Evolutionary conservation across 2,329 filamentous ascomycete species (phyloP).

Genomic region (Epichloe elymi): DNA sequence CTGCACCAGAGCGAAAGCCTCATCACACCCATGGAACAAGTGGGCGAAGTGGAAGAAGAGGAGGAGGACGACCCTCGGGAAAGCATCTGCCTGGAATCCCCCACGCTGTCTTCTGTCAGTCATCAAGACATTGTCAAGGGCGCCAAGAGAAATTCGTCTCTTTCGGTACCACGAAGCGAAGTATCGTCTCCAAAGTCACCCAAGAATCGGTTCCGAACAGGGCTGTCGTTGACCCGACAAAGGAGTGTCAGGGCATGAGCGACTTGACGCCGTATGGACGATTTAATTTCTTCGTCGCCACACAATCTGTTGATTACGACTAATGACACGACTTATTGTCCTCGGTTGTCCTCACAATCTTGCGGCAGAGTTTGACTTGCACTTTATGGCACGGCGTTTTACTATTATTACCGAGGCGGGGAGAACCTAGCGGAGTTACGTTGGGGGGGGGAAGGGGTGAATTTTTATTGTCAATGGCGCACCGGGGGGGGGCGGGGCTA

Average conservation of each 20-base stretch:
- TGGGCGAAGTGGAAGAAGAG: conserved; percentile 19
- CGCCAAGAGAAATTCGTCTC: conserved; percentile 27
- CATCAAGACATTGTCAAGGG: conserved; percentile 35
- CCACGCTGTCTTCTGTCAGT: conserved; percentile 20
- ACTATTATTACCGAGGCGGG: neutral
- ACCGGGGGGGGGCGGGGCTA: neutral
- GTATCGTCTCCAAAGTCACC: conserved; percentile 14
- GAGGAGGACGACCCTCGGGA: conserved; percentile 11
- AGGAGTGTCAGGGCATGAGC: conserved; percentile 26
- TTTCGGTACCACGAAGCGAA: conserved; percentile 10
- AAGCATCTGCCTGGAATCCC: conserved; percentile 12
- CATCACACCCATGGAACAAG: conserved; percentile 22
- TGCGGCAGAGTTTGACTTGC: neutral
- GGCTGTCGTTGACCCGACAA: conserved; percentile 23
- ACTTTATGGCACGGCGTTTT: neutral
- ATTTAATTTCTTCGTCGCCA: neutral
- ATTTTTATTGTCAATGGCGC: neutral
- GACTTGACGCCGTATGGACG: neutral
- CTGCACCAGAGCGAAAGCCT: conserved; percentile 26
- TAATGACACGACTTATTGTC: neutral
- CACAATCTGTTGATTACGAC: neutral
- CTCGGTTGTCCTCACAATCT: neutral
- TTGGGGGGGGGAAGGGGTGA: too few relatives aligned
- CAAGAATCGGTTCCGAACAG: conserved; percentile 21
- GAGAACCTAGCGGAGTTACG: neutral